phyloP scores from a whole-genome alignment of 2,329 filamentous ascomycete species.

The Fusarium circinatum region DNA sequence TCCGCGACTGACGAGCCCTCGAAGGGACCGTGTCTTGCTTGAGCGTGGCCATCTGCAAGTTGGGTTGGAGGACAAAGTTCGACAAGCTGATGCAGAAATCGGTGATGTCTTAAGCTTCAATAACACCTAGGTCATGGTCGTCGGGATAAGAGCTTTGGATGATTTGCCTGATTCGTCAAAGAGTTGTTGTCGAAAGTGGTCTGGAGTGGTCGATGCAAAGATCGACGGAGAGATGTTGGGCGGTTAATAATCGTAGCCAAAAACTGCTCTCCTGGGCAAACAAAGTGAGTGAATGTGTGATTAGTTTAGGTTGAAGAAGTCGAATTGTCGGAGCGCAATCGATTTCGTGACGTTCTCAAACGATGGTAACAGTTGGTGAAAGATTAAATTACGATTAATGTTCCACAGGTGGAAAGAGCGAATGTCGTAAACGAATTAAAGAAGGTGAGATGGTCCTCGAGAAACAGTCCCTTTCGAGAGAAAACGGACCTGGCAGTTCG shows the following conservation, averaged over 20 bases:
- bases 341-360: constrained; percentile 33
- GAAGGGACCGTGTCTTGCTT: not conserved
- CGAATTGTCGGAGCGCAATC: constrained; percentile 21
- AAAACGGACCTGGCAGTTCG: constrained; percentile 37
- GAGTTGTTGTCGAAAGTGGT: constrained; percentile 1
- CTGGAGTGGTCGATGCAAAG: constrained; percentile 27
- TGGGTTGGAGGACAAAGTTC: constrained; percentile 10
- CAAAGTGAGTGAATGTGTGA: constrained; percentile 34
- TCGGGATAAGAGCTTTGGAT: constrained; percentile 22
- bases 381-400: constrained; percentile 44
- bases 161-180: constrained; percentile 20
- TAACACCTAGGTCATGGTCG: constrained; percentile 36
- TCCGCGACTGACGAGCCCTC: constrained; percentile 28
- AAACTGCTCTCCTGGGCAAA: constrained; percentile 42
- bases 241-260: constrained; percentile 47
- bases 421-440: constrained; percentile 35
- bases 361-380: constrained; percentile 40
- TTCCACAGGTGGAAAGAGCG: constrained; percentile 32
- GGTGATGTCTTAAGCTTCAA: constrained; percentile 19
- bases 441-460: constrained; percentile 35
- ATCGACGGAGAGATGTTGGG: constrained; percentile 44
- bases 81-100: constrained; percentile 19
- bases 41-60: constrained; percentile 15
- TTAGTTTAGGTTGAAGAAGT: constrained; percentile 29
- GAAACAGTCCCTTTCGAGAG: constrained; percentile 22